phyloP scores from a whole-genome alignment of 1,139 yeast genomes.

The Yamadazyma buinensis region DNA sequence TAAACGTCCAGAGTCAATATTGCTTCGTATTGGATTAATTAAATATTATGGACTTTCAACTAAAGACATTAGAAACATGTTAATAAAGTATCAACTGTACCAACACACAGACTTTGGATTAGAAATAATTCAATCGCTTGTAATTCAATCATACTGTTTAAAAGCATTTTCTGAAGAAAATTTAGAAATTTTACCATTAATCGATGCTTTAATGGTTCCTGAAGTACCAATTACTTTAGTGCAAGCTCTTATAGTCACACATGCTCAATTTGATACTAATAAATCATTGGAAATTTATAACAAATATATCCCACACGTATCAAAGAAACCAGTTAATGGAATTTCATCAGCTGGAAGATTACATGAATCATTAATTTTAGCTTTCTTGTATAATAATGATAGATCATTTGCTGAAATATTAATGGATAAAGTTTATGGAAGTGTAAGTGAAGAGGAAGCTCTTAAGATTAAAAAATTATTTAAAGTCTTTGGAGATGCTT shows the following conservation, averaged over 20 bases:
- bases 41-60: constrained; percentile 36
- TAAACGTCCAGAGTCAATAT: constrained; percentile 22
- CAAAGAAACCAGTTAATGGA: constrained; percentile 32
- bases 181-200: constrained; percentile 31
- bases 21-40: constrained; percentile 25
- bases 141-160: constrained; percentile 32
- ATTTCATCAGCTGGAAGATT: constrained; percentile 46
- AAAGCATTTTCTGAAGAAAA: constrained; percentile 38
- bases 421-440: constrained; percentile 52
- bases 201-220: constrained; percentile 41
- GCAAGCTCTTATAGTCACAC: constrained; percentile 45
- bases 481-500: constrained; percentile 57
- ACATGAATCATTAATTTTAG: constrained; percentile 51
- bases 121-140: constrained; percentile 28
- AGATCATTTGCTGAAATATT: constrained; percentile 60
- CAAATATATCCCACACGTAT: constrained; percentile 39
- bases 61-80: constrained; percentile 24
- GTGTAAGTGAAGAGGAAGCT: constrained; percentile 41
- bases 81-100: constrained; percentile 32
- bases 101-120: constrained; percentile 35
- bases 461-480: constrained; percentile 42
- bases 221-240: constrained; percentile 35
- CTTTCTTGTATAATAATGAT: constrained; percentile 48
- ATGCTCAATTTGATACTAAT: constrained; percentile 43
- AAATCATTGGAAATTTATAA: constrained; percentile 51